These are phyloP conservation scores for Psilocybe mexicana DNA, from an alignment of 1,284 basidiomycete genomes.

Conservation along the genomic window DNA sequence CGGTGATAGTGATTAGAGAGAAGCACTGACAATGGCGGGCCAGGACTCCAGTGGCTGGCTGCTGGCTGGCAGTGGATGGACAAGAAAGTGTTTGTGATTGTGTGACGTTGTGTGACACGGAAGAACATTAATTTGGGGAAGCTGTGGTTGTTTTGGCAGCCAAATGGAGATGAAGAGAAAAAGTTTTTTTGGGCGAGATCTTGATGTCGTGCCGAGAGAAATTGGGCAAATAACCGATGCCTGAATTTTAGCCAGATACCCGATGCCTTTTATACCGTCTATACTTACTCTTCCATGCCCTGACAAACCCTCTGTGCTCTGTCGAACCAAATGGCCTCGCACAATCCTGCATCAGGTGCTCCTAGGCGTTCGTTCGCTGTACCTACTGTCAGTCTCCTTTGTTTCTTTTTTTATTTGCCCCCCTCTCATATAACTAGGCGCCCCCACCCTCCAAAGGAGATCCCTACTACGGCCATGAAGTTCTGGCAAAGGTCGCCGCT, in stretches of 20 bases:
- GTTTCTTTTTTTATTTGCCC: neutral
- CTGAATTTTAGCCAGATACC: neutral
- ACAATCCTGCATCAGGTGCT: conserved; percentile 20
- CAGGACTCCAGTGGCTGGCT: too few relatives aligned
- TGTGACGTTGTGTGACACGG: too few relatives aligned
- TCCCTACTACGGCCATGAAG: conserved; percentile 82
- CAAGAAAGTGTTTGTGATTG: too few relatives aligned
- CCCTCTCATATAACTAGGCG: conserved; percentile 14
- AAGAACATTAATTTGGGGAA: too few relatives aligned
- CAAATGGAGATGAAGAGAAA: neutral
- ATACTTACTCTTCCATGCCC: conserved; percentile 4
- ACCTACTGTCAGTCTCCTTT: conserved; percentile 17
- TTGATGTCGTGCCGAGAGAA: neutral
- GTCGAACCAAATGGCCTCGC: conserved; percentile 16
- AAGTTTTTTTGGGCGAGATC: neutral
- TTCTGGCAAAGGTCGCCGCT: conserved; percentile 60
- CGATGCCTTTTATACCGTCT: conserved; percentile 6
- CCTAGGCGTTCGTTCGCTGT: conserved; percentile 19
- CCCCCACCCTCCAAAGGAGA: conserved; percentile 40
- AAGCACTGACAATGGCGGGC: too few relatives aligned
- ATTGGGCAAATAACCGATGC: too few relatives aligned
- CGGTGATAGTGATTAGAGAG: neutral
- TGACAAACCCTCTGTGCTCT: conserved; percentile 14
- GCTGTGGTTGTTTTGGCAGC: too few relatives aligned
- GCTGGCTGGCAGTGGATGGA: too few relatives aligned